Evolutionary conservation across 345 rosid genomes (phyloP).

Genomic region (Pugionium dolabratum): DNA sequence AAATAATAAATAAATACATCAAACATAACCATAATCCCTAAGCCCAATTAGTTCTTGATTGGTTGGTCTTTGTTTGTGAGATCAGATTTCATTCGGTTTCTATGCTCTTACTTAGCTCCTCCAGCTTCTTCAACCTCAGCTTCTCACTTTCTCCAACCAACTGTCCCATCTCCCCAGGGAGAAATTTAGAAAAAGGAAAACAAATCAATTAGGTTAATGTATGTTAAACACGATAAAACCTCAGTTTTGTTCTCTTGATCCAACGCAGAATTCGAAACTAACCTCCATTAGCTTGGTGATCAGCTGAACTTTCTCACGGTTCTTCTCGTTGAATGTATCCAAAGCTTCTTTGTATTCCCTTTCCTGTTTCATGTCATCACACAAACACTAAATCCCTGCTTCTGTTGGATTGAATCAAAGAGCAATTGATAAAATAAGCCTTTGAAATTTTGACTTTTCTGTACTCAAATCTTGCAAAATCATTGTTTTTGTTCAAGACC

Average conservation of each 20-base stretch:
- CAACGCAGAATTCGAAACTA: slow-evolving; percentile 31
- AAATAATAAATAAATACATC: slow-evolving; percentile 20
- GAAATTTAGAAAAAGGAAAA: slow-evolving; percentile 10
- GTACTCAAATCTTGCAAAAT: neutral
- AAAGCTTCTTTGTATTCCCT: slow-evolving; percentile 84
- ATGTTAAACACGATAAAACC: neutral
- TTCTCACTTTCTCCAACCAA: slow-evolving; percentile 80
- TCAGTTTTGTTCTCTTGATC: slow-evolving; percentile 1
- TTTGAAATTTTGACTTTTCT: neutral
- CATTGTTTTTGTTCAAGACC: slow-evolving; percentile 13
- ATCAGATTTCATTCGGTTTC: slow-evolving; percentile 38
- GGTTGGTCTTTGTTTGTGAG: slow-evolving; percentile 34
- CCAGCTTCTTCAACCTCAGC: slow-evolving; percentile 83
- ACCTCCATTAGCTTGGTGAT: slow-evolving; percentile 87
- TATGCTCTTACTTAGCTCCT: slow-evolving; percentile 79
- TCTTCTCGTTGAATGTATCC: slow-evolving; percentile 76
- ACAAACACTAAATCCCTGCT: neutral
- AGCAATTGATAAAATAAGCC: neutral
- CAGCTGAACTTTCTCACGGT: slow-evolving; percentile 80
- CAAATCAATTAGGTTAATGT: slow-evolving; percentile 32
- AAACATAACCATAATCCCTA: slow-evolving; percentile 23
- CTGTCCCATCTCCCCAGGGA: slow-evolving; percentile 57
- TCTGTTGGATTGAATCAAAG: neutral
- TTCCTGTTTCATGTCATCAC: slow-evolving; percentile 52
- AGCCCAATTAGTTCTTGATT: slow-evolving; percentile 35